These are phyloP conservation scores for Scenedesmus sp. DNA, from an alignment of 163 green algal genomes.

Conservation along the genomic window DNA sequence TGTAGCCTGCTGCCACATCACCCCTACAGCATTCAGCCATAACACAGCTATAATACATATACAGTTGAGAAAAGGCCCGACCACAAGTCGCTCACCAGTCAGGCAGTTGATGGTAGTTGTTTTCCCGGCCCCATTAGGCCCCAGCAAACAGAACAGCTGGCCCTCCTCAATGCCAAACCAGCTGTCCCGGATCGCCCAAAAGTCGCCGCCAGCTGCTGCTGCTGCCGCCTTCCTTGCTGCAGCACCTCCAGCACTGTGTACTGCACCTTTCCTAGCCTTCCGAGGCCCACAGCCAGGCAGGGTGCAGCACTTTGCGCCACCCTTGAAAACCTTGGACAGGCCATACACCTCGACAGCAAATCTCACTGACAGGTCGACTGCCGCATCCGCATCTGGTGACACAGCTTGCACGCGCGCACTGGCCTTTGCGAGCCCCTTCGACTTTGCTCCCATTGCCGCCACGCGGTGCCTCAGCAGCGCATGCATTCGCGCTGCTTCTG, in stretches of 20 bases:
- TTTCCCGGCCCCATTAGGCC: conserved; percentile 88
- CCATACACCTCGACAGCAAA: conserved; percentile 89
- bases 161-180: conserved; percentile 76
- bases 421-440: background rate
- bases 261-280: background rate
- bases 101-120: conserved; percentile 90
- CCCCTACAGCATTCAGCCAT: too few relatives aligned
- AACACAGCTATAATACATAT: background rate
- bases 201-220: conserved; percentile 11
- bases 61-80: background rate
- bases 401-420: background rate
- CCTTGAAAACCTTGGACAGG: conserved; percentile 84
- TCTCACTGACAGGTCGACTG: background rate
- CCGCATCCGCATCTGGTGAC: background rate
- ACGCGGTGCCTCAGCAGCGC: conserved; percentile 69
- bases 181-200: conserved; percentile 61
- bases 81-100: conserved; percentile 64
- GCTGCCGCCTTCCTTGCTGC: background rate
- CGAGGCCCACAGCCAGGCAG: background rate
- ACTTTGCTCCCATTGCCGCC: conserved; percentile 22
- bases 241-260: background rate
- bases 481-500: conserved; percentile 74
- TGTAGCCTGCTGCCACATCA: background rate
- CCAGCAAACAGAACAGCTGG: conserved; percentile 87
- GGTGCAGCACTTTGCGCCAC: background rate